Evolutionary conservation across 73 alveolate genomes (phyloP).

Genomic region (Paraurostyla sp.): DNA sequence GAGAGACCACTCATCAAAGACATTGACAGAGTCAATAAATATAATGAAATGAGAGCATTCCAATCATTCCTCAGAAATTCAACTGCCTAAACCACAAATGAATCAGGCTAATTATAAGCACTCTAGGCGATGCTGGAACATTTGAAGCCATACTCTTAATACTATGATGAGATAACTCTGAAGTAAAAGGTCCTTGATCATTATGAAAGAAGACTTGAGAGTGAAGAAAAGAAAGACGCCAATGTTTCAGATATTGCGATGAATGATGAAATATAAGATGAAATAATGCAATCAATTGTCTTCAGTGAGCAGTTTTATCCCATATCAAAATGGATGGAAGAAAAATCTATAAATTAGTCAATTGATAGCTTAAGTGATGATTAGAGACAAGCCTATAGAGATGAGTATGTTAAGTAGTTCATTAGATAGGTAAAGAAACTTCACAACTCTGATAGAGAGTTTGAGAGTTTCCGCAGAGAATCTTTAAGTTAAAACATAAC

Average conservation of each 20-base stretch:
- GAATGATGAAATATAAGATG: no score
- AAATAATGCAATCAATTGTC: no score
- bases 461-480: not conserved
- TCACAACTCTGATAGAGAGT: not conserved
- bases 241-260: not conserved
- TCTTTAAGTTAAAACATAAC: constrained; percentile 21
- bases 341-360: no score
- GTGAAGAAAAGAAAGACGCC: not conserved
- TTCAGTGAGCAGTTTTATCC: no score
- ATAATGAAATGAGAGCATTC: constrained; percentile 9
- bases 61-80: not conserved
- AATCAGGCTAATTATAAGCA: not conserved
- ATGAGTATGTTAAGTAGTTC: constrained; percentile 22
- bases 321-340: no score
- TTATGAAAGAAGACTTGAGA: not conserved
- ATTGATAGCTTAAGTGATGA: not conserved
- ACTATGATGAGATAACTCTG: not conserved
- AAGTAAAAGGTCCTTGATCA: not conserved
- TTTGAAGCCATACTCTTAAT: constrained; percentile 18
- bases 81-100: not conserved
- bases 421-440: constrained; percentile 23
- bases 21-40: constrained; percentile 26
- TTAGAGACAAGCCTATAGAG: not conserved
- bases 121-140: constrained; percentile 4
- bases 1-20: constrained; percentile 34